Evolutionary conservation across 1,284 basidiomycete species (phyloP).

Genomic region (Meripilus lineatus): DNA sequence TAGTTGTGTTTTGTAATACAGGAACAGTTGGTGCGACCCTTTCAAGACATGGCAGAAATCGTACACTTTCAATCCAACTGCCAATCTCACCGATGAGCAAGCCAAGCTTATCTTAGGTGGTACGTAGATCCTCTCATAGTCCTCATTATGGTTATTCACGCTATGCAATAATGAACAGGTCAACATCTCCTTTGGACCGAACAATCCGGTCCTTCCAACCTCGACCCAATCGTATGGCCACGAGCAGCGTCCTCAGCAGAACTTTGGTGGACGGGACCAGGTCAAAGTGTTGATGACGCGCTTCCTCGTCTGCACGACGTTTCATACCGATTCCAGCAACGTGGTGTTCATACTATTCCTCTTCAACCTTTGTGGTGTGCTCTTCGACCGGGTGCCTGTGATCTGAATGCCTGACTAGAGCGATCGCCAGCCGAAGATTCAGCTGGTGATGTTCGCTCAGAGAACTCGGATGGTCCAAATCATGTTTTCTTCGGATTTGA

Average conservation of each 20-base stretch:
- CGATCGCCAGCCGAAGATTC: too few relatives aligned
- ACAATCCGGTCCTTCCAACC: constrained; percentile 64
- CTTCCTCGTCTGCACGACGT: constrained; percentile 76
- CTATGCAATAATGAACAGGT: constrained; percentile 33
- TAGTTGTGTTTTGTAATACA: constrained; percentile 32
- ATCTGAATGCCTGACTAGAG: constrained; percentile 37
- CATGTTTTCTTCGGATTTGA: too few relatives aligned
- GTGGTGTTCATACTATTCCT: constrained; percentile 63
- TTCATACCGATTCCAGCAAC: constrained; percentile 60
- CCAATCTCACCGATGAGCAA: constrained; percentile 48
- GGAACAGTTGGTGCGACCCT: constrained; percentile 63
- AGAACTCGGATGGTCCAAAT: too few relatives aligned
- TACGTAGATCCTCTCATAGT: constrained; percentile 21
- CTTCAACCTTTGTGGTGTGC: constrained; percentile 85
- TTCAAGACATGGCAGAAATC: constrained; percentile 76
- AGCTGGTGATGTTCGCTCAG: too few relatives aligned
- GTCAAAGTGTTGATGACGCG: constrained; percentile 52
- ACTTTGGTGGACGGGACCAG: constrained; percentile 75
- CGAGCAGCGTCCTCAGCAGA: constrained; percentile 76
- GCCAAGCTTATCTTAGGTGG: constrained; percentile 62
- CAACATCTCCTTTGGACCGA: constrained; percentile 78
- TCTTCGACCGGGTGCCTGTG: constrained; percentile 58
- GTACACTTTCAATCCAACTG: constrained; percentile 71
- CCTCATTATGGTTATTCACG: background rate
- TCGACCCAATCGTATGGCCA: constrained; percentile 77